phyloP scores from a whole-genome alignment of 352 stramenopile genomes.

The Globisporangium yorkense region DNA sequence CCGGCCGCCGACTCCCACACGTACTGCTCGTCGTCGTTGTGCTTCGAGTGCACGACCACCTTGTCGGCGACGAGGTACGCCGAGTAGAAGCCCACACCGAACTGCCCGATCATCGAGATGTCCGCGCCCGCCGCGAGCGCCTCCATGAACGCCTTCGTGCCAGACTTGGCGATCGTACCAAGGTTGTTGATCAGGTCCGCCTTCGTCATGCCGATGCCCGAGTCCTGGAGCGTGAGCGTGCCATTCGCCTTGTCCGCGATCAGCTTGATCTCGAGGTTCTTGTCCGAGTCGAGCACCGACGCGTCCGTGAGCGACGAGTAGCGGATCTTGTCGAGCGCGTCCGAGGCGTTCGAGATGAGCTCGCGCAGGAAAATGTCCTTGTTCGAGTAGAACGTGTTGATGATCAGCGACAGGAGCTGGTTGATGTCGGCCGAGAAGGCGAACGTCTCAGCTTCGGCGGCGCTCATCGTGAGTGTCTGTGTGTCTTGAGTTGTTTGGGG shows the following conservation, averaged over 20 bases:
- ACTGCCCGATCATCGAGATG: constrained; percentile 99
- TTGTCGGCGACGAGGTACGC: constrained; percentile 99
- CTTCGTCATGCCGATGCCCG: constrained; percentile 99
- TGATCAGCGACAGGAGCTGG: constrained; percentile 98
- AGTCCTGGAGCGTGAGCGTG: constrained; percentile 98
- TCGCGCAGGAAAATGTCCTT: constrained; percentile 99
- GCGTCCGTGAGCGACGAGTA: constrained; percentile 96
- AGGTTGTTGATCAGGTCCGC: constrained; percentile 99
- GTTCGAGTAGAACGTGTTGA: constrained; percentile 99
- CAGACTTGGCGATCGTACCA: constrained; percentile 99
- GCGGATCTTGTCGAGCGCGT: constrained; percentile 97
- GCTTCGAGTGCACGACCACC: constrained; percentile 98
- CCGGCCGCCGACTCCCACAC: constrained; percentile 97
- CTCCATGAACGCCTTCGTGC: constrained; percentile 99
- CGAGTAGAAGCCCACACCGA: constrained; percentile 99
- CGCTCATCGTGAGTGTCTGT: constrained; percentile 46
- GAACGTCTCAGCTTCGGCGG: constrained; percentile 95
- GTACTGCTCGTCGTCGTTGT: constrained; percentile 98
- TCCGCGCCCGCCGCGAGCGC: constrained; percentile 95
- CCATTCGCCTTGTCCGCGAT: constrained; percentile 99
- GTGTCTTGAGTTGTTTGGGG: constrained; percentile 7
- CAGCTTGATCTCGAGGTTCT: constrained; percentile 98
- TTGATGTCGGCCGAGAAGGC: constrained; percentile 99
- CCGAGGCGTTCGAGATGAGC: constrained; percentile 95
- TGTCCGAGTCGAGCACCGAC: constrained; percentile 94